Conservation (phyloP, 1,284 basidiomycete genomes). For the Apiotrichum laibachii region DNA sequence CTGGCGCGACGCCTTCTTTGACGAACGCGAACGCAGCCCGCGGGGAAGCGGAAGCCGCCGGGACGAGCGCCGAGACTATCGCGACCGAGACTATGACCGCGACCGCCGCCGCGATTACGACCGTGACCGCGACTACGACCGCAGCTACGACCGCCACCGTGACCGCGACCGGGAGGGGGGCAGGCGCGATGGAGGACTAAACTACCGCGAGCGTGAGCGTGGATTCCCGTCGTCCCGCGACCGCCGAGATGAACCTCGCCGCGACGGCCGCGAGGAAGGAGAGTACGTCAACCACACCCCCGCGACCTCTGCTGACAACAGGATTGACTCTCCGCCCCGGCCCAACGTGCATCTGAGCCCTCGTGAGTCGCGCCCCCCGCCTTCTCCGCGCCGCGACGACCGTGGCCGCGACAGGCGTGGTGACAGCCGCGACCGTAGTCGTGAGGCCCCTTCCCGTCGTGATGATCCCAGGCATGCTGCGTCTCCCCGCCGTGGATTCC, state of each 20-base stretch:
- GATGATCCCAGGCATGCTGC: constrained; percentile 29
- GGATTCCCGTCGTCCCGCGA: constrained; percentile 22
- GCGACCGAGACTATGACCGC: constrained; percentile 17
- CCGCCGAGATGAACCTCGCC: constrained; percentile 26
- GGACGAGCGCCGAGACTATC: constrained; percentile 13
- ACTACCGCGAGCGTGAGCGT: constrained; percentile 28
- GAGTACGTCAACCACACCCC: constrained; percentile 39
- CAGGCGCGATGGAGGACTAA: constrained; percentile 8
- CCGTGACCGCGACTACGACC: constrained; percentile 2
- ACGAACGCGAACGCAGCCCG: constrained; percentile 32
- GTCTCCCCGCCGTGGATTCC: constrained; percentile 31
- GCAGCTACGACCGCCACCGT: constrained; percentile 5
- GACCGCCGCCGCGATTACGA: constrained; percentile 8
- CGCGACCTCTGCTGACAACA: not conserved
- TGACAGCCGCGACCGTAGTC: not conserved
- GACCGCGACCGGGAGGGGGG: constrained; percentile 7
- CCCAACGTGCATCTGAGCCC: not conserved
- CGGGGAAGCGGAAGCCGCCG: constrained; percentile 10
- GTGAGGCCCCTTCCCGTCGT: not conserved
- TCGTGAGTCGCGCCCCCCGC: constrained; percentile 3
- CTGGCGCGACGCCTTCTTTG: constrained; percentile 70
- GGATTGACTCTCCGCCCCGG: constrained; percentile 10
- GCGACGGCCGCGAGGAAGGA: constrained; percentile 36
- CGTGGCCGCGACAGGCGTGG: not conserved
- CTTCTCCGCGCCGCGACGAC: constrained; percentile 1